Evolutionary conservation across 2,329 filamentous ascomycete species (phyloP), one percentile per base, ranked within the genome.

Genomic region (Periconia macrospinosa): DNA sequence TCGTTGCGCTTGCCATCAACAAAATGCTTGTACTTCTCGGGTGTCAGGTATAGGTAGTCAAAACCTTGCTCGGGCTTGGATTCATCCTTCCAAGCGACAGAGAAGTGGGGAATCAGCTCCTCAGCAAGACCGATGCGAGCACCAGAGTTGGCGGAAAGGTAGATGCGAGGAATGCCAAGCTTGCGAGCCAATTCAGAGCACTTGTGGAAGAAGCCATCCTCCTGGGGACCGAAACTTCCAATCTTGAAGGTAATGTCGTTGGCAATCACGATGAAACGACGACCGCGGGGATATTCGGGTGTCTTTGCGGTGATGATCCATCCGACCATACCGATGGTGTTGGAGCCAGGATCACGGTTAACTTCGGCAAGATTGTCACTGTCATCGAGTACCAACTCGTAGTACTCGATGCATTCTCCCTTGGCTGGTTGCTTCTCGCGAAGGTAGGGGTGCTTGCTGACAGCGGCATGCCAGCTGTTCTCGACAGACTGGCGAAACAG

Each of bases 231-330:
- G 74, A 99, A 99, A 1, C 91, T 96, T 70, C 94, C 94, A 74
- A 97, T 99, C 83, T 95, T 95, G 84, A 91, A 97, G 17, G 94
- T 99, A 75, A 99, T 99, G 72, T 99, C 94, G 83, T 99, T 99
- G 83, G 94, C 92, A 59, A 99, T 88, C 61, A 99, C 91, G 72
- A 99, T 87, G 78, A 97, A 97, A 71, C 90, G 90, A 63, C 94
- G 86, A 55, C 94, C 94, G 60, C 86, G 84, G 54, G 94, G 93
- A 74, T 99, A 99, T 76, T 99, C 94, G 10, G 94, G 94, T 1
- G 94, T 97, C 73, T 87, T 91, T 15, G 92, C 94, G 57, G 91
- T 95, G 74, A 97, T 88, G 62, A 97, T 85, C 94, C 94, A 99
- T 63, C 92, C 94, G 52, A 99, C 93, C 94, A 99, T 99, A 79